phyloP scores from a whole-genome alignment of 805 yeast genomes.

The Saccharomycopsis microspora region DNA sequence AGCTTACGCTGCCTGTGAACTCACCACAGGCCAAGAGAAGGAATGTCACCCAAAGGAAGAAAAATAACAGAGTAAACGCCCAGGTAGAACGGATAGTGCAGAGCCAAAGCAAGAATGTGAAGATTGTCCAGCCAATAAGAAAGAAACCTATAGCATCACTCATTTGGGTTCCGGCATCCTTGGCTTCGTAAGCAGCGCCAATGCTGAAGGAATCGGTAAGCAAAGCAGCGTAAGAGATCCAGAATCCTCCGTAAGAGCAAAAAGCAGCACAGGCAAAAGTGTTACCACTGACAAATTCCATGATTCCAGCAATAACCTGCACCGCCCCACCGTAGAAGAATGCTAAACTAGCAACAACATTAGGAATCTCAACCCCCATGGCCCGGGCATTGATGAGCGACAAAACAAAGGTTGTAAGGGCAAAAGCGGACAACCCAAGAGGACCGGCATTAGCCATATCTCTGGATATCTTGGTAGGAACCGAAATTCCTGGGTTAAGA shows the following conservation, averaged over 20 bases:
- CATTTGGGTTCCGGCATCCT: constrained; percentile 25
- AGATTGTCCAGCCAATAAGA: constrained; percentile 50
- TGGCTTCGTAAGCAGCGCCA: constrained; percentile 33
- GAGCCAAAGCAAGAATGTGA: constrained; percentile 38
- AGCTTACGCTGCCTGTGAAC: constrained; percentile 28
- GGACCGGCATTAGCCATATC: constrained; percentile 60
- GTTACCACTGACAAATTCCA: constrained; percentile 54
- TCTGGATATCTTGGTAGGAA: constrained; percentile 37
- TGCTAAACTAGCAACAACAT: constrained; percentile 46
- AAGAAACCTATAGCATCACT: constrained; percentile 47
- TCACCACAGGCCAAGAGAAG: constrained; percentile 42
- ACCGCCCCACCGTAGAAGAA: constrained; percentile 53
- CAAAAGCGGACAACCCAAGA: constrained; percentile 49
- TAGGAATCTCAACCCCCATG: constrained; percentile 38
- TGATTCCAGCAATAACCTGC: constrained; percentile 52
- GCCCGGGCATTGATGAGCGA: constrained; percentile 46
- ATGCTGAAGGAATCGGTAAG: constrained; percentile 51
- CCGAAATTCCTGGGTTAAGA: constrained; percentile 54
- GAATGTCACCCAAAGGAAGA: constrained; percentile 42
- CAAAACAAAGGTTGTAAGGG: constrained; percentile 49
- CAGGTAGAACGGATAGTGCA: constrained; percentile 56
- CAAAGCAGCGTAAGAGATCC: constrained; percentile 56
- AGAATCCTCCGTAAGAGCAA: constrained; percentile 56
- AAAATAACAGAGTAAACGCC: constrained; percentile 47
- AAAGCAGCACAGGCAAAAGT: constrained; percentile 60